These are phyloP conservation scores for Ceratobasidium sp. DNA, from an alignment of 1,284 basidiomycete genomes.

Conservation along the genomic window DNA sequence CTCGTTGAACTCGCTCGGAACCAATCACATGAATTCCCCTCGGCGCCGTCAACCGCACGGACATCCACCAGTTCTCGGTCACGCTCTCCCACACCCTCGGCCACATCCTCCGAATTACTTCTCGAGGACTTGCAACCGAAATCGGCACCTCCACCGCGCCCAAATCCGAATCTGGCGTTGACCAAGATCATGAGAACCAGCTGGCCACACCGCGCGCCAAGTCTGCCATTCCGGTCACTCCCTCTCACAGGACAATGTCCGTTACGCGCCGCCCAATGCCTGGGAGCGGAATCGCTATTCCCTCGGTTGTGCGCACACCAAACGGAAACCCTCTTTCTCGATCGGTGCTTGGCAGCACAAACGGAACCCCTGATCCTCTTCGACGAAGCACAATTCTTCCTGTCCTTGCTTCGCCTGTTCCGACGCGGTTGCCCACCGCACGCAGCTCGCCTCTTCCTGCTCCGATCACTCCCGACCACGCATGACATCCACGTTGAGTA, in stretches of 20 bases:
- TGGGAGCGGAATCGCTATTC: constrained; percentile 23
- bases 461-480: constrained; percentile 53
- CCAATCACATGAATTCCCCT: constrained; percentile 15
- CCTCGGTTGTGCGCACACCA: constrained; percentile 46
- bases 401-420: constrained; percentile 45
- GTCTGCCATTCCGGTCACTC: neutral
- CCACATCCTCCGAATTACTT: constrained; percentile 14
- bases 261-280: constrained; percentile 18
- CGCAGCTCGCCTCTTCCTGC: constrained; percentile 60
- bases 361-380: constrained; percentile 37
- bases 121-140: constrained; percentile 19
- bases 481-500: neutral
- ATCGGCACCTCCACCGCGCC: neutral
- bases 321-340: constrained; percentile 60
- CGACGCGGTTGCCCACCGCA: constrained; percentile 53
- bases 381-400: constrained; percentile 24
- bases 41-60: constrained; percentile 23
- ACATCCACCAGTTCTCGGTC: constrained; percentile 29
- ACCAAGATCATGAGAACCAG: neutral
- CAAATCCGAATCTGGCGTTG: neutral
- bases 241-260: constrained; percentile 20
- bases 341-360: constrained; percentile 58
- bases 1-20: constrained; percentile 12
- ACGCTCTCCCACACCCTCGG: constrained; percentile 26
- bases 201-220: constrained; percentile 27